A percentile compares a stretch with the other conserved stretches of the same genome.
phyloP scores from a whole-genome alignment of 75 land plant species.

The Isoetes taiwanensis region DNA sequence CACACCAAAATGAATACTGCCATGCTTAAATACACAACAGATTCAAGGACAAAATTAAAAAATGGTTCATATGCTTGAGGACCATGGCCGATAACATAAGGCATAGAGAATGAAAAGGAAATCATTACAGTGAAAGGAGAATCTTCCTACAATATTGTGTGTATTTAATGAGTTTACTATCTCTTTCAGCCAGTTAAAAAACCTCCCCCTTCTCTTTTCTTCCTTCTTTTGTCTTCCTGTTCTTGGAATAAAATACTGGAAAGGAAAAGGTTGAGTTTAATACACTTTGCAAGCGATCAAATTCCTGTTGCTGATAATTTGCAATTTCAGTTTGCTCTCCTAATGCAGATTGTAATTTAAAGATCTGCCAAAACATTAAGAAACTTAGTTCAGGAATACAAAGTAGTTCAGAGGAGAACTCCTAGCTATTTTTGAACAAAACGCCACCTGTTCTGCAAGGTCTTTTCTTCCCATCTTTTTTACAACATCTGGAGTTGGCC shows the following conservation, averaged over 20 bases:
- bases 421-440: not conserved
- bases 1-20: too few species aligned
- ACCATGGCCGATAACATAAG: too few species aligned
- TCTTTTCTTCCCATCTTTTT: constrained; percentile 86
- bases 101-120: too few species aligned
- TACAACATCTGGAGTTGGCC: constrained; percentile 66
- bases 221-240: too few species aligned
- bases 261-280: not conserved
- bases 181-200: too few species aligned
- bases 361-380: constrained; percentile 35
- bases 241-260: too few species aligned
- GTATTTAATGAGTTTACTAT: too few species aligned
- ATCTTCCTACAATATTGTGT: too few species aligned
- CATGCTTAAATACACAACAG: not conserved
- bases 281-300: constrained; percentile 88
- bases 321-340: constrained; percentile 83
- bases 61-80: too few species aligned
- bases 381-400: not conserved
- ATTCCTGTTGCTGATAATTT: constrained; percentile 76
- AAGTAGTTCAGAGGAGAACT: not conserved
- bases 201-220: too few species aligned
- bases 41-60: too few species aligned
- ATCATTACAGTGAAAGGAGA: too few species aligned
- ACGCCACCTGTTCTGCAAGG: constrained; percentile 68
- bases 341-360: constrained; percentile 84